Evolutionary conservation across 768 basidiomycete species (phyloP).

Genomic region (Cytidiella melzeri): DNA sequence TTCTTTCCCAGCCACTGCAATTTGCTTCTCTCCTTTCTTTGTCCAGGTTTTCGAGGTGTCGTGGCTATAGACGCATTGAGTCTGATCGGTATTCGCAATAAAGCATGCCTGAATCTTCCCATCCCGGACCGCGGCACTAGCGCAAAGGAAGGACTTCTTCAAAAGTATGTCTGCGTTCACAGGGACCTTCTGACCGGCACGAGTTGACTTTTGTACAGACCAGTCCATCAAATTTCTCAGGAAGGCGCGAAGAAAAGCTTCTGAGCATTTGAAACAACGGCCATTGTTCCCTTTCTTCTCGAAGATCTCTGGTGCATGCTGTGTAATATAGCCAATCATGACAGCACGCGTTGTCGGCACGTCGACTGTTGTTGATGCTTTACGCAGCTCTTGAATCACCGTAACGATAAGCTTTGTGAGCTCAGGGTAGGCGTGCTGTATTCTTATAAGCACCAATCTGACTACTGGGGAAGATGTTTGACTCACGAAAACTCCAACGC

Average conservation of each 20-base stretch:
- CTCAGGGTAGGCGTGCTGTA: too few relatives aligned
- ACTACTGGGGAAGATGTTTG: too few relatives aligned
- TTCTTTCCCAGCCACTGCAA: conserved; percentile 27
- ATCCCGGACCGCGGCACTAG: conserved; percentile 23
- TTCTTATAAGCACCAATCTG: too few relatives aligned
- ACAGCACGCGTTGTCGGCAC: conserved; percentile 24
- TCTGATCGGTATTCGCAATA: conserved; percentile 33
- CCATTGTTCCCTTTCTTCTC: conserved; percentile 20
- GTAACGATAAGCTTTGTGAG: too few relatives aligned
- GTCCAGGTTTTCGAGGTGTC: conserved; percentile 26
- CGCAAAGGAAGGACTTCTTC: conserved; percentile 15
- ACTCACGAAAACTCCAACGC: too few relatives aligned
- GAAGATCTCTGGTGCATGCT: conserved; percentile 24
- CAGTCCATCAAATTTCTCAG: conserved; percentile 20
- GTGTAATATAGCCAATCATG: conserved; percentile 24
- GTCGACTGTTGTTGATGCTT: too few relatives aligned
- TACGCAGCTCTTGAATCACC: too few relatives aligned
- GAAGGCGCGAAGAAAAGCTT: conserved; percentile 22
- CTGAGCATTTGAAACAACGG: conserved; percentile 25
- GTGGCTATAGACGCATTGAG: conserved; percentile 23
- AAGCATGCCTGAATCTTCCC: conserved; percentile 23
- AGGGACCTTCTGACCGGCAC: conserved; percentile 32
- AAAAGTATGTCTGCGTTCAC: conserved; percentile 20
- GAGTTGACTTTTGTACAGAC: conserved; percentile 23
- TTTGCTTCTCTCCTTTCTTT: conserved; percentile 28